Evolutionary conservation across 177 flowering plant species (phyloP).

Genomic region (Vitis hybrid): DNA sequence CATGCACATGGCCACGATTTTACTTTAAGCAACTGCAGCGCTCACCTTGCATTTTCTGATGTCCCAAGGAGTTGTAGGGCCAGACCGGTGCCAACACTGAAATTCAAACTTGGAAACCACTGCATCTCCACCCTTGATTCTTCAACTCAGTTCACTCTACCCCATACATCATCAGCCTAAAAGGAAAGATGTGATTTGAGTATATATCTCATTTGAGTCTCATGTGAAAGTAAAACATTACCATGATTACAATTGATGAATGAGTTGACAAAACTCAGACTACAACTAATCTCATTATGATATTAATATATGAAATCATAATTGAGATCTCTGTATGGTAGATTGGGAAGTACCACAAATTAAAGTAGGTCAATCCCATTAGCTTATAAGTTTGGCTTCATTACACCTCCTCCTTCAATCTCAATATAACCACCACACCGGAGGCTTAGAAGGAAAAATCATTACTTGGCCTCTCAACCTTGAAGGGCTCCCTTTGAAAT

Average conservation of each 20-base stretch:
- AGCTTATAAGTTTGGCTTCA: conserved; percentile 24
- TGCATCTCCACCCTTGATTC: not conserved
- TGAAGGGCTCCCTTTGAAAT: not conserved
- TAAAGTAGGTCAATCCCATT: not conserved
- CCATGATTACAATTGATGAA: too few species aligned
- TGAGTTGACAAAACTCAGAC: too few species aligned
- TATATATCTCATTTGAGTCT: too few species aligned
- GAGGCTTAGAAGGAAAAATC: too few species aligned
- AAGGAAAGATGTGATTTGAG: not conserved
- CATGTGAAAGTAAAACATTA: too few species aligned
- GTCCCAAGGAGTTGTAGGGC: not conserved
- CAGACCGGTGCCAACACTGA: not conserved
- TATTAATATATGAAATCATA: too few species aligned
- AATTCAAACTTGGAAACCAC: not conserved
- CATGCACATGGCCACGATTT: too few species aligned
- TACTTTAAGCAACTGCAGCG: not conserved
- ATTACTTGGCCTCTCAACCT: not conserved
- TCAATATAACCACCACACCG: not conserved
- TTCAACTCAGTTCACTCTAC: not conserved
- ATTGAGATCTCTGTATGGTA: too few species aligned
- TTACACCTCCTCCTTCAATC: not conserved
- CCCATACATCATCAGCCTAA: not conserved
- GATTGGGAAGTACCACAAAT: too few species aligned
- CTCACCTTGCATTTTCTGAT: not conserved
- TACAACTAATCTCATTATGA: too few species aligned